Evolutionary conservation across 306 rosid species (phyloP), one percentile per base, ranked within the genome.

Genomic region (Pterocarpus macrocarpus): DNA sequence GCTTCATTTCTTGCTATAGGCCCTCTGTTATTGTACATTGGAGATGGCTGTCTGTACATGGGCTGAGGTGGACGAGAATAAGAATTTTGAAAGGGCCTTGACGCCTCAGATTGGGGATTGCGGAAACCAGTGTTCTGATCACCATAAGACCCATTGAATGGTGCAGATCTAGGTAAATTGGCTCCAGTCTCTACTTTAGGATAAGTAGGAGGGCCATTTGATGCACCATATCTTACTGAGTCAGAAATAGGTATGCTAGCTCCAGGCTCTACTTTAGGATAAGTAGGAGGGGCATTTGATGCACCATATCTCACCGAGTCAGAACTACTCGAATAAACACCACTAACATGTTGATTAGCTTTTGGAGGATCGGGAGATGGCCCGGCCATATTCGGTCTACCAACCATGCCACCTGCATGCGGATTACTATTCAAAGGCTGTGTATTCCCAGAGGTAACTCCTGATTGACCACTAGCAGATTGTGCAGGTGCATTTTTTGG

Each of bases 1-100:
- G 96, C 91, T 69, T 93, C 99, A 79, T 89, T 91, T 88, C 85
- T 90, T 55, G 91, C 93, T 2, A 80, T 64, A 32, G 94, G 93
- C 43, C 92, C 98, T 85, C 93, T 89, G 43, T 93, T 95, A 59
- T 43, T 52, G 80, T 91, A 88, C 86, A 84, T 62, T 32, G 97
- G 84, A 88, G 97, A 80, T 69, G 92, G 88, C 80, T 88, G 97
- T 58, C 91, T 89, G 80, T 89, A 72, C 70, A 81, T 63, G 22
- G 91, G 80, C 83, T 91, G 97, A 64, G 89, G 90, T 14, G 87
- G 72, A 67, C 67, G 88, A 32, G 68, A 65, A 64, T 83, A 83
- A 53, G 89, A 28, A 88, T 83, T 90, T 70, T 56, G 85, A 75
- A 83, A 77, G 3, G 90, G 80, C 64, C 86, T 80, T 47, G 87